Conservation (phyloP, 2,329 filamentous ascomycete genomes). For the Colletotrichum siamense region DNA sequence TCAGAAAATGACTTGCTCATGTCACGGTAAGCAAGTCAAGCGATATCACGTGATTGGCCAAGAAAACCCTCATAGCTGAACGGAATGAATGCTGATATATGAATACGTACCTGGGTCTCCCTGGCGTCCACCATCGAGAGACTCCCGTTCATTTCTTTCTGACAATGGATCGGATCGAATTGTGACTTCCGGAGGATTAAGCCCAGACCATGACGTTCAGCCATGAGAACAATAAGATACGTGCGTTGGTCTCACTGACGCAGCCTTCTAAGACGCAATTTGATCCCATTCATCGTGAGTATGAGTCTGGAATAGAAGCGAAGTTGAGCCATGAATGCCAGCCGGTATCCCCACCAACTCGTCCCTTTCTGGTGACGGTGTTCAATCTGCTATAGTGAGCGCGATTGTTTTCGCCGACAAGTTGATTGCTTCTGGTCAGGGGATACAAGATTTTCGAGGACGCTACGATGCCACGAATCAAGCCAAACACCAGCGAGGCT, state of each 20-base stretch:
- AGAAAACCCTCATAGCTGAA: neutral
- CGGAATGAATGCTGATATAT: neutral
- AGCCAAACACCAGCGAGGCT: neutral
- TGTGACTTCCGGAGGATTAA: neutral
- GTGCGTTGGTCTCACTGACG: neutral
- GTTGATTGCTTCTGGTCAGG: neutral
- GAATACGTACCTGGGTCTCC: neutral
- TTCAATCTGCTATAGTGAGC: neutral
- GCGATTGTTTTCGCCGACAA: neutral
- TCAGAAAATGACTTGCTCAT: fast-evolving
- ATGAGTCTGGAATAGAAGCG: fast-evolving
- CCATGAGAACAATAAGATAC: neutral
- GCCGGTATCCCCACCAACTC: fast-evolving
- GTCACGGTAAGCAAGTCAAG: fast-evolving
- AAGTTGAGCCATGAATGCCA: neutral
- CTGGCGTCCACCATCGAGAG: neutral
- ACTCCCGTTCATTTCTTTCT: neutral
- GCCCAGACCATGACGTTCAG: neutral
- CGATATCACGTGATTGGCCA: neutral
- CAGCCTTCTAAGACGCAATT: fast-evolving
- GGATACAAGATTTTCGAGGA: neutral
- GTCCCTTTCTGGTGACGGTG: neutral
- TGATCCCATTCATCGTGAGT: neutral
- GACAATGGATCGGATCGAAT: neutral
- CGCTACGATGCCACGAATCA: neutral